These are phyloP conservation scores for Colletotrichum eremochloae DNA, from an alignment of 2,329 filamentous ascomycete genomes.

Conservation along the genomic window DNA sequence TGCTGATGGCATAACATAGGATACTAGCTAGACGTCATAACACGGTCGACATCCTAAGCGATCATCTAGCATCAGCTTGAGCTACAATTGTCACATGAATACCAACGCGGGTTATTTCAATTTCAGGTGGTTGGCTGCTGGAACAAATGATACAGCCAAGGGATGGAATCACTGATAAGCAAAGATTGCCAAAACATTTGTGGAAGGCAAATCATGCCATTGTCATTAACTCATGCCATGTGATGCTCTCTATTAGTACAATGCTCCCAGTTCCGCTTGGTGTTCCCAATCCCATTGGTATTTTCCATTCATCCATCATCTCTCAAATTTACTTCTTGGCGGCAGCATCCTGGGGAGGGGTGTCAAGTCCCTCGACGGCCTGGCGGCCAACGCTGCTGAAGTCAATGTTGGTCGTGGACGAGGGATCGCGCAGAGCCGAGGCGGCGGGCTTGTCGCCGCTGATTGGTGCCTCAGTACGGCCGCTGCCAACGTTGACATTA, in stretches of 20 bases:
- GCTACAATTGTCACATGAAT: neutral
- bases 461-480: constrained; percentile 67
- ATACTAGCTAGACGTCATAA: neutral
- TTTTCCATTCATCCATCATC: constrained; percentile 4
- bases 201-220: constrained; percentile 5
- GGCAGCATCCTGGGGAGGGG: constrained; percentile 72
- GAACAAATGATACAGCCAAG: neutral
- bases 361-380: constrained; percentile 69
- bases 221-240: constrained; percentile 36
- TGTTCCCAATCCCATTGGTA: neutral
- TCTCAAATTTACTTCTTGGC: constrained; percentile 52
- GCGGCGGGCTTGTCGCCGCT: constrained; percentile 63
- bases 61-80: neutral
- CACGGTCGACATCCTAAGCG: neutral
- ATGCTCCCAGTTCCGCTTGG: neutral
- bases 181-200: neutral
- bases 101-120: neutral
- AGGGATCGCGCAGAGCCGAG: constrained; percentile 69
- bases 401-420: constrained; percentile 68
- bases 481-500: constrained; percentile 77
- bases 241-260: constrained; percentile 19
- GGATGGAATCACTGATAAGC: no score
- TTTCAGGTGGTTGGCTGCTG: neutral
- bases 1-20: neutral
- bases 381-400: constrained; percentile 74